phyloP scores from a whole-genome alignment of 2,329 filamentous ascomycete species.

The Aspergillus clavatus region DNA sequence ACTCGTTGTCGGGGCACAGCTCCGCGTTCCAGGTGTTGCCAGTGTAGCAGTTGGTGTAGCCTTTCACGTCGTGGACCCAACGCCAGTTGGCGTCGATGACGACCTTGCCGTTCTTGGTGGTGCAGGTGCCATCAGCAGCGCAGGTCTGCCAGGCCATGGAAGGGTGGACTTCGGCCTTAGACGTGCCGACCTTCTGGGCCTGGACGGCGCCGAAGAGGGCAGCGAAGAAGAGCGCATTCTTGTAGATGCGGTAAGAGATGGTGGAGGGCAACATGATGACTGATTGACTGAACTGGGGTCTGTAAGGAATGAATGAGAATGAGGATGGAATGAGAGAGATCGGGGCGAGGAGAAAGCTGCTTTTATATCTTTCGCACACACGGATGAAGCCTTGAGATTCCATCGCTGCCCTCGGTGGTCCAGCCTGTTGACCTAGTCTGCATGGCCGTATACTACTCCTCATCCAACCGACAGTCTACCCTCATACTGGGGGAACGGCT shows the following conservation, averaged over 20 bases:
- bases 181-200: slow-evolving; percentile 21
- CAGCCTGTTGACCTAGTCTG: too few species aligned
- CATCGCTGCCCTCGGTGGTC: too few species aligned
- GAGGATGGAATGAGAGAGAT: background rate
- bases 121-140: slow-evolving; percentile 47
- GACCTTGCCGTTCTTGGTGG: slow-evolving; percentile 46
- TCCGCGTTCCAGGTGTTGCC: slow-evolving; percentile 49
- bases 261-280: slow-evolving; percentile 6
- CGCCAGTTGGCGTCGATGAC: slow-evolving; percentile 56
- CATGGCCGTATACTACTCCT: too few species aligned
- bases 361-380: background rate
- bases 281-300: background rate
- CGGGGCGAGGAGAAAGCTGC: background rate
- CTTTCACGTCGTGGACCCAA: slow-evolving; percentile 49
- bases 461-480: too few species aligned
- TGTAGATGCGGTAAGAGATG: slow-evolving; percentile 13
- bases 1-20: slow-evolving; percentile 46
- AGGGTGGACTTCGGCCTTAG: slow-evolving; percentile 40
- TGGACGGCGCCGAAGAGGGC: slow-evolving; percentile 11
- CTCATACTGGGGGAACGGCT: too few species aligned
- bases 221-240: slow-evolving; percentile 12
- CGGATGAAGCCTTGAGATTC: background rate
- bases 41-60: slow-evolving; percentile 55
- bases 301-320: too few species aligned
- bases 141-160: slow-evolving; percentile 50